phyloP scores from a whole-genome alignment of 139 green algal species.

The Coelastrella sp. region DNA sequence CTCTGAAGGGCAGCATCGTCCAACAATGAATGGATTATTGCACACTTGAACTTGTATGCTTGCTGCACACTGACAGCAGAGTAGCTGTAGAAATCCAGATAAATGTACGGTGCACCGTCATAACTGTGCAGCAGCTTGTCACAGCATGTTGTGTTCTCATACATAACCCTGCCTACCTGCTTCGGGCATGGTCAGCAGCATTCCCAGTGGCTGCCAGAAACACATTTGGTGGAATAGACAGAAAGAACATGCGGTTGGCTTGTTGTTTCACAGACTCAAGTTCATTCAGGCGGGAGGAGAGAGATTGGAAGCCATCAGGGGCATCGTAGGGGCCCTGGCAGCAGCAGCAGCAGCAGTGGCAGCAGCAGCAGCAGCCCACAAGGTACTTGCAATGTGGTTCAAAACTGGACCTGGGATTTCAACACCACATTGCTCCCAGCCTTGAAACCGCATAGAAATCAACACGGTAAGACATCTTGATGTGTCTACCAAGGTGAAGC shows the following conservation, averaged over 20 bases:
- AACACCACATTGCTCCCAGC: no score
- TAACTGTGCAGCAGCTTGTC: background rate
- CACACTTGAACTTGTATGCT: no score
- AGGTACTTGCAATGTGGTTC: background rate
- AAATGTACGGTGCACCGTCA: no score
- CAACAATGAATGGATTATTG: no score
- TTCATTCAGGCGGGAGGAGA: constrained; percentile 76
- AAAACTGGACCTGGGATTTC: background rate
- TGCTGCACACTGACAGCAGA: no score
- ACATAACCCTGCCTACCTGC: constrained; percentile 54
- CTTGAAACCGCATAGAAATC: no score
- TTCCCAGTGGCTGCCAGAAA: constrained; percentile 83
- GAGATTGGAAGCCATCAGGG: constrained; percentile 73
- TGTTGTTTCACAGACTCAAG: constrained; percentile 71
- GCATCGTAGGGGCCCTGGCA: constrained; percentile 54
- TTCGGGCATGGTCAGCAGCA: constrained; percentile 80
- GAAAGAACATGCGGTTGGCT: constrained; percentile 97
- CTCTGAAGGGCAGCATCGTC: no score
- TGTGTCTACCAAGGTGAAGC: no score
- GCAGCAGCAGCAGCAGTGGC: no score
- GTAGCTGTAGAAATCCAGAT: no score
- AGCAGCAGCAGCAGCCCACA: background rate
- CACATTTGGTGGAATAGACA: constrained; percentile 97
- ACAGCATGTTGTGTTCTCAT: no score
- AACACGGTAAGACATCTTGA: no score